Evolutionary conservation across 2,329 filamentous ascomycete species (phyloP).

Genomic region (Domatiomyces globalis): DNA sequence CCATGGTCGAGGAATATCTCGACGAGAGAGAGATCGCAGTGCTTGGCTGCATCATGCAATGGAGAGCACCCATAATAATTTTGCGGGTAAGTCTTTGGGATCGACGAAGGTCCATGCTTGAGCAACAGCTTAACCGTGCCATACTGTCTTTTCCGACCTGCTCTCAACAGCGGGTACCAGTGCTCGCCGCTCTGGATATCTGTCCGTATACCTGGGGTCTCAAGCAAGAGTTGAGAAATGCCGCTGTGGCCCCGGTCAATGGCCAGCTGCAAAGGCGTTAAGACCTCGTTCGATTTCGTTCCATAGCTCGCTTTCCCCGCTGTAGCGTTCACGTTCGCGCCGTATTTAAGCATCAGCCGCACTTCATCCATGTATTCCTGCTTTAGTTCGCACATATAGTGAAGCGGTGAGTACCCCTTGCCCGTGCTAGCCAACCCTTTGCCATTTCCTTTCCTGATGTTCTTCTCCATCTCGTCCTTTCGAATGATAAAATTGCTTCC

Average conservation of each 20-base stretch:
- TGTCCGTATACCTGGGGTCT: constrained; percentile 4
- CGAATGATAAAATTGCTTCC: constrained; percentile 12
- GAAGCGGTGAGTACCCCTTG: constrained; percentile 11
- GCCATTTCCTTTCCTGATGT: constrained; percentile 10
- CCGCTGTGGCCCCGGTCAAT: constrained; percentile 9
- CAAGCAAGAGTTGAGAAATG: constrained; percentile 9
- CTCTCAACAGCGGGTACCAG: constrained; percentile 11
- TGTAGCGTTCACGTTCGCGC: constrained; percentile 12
- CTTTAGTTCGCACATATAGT: constrained; percentile 15
- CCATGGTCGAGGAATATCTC: constrained; percentile 7
- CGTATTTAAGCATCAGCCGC: constrained; percentile 10
- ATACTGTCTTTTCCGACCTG: constrained; percentile 10
- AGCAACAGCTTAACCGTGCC: constrained; percentile 12
- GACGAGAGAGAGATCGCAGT: constrained; percentile 10
- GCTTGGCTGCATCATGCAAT: constrained; percentile 13
- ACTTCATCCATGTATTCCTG: constrained; percentile 12
- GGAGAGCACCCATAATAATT: constrained; percentile 14
- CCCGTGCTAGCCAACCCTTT: constrained; percentile 11
- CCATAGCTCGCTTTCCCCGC: constrained; percentile 11
- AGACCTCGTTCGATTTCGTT: constrained; percentile 6
- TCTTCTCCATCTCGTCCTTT: constrained; percentile 9
- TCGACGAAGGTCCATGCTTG: constrained; percentile 3
- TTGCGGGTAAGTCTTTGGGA: constrained; percentile 8
- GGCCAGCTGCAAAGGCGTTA: constrained; percentile 12
- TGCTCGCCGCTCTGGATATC: constrained; percentile 7